Evolutionary conservation across 1,139 yeast genomes (phyloP).

Genomic region (Yamadazyma taylorii): DNA sequence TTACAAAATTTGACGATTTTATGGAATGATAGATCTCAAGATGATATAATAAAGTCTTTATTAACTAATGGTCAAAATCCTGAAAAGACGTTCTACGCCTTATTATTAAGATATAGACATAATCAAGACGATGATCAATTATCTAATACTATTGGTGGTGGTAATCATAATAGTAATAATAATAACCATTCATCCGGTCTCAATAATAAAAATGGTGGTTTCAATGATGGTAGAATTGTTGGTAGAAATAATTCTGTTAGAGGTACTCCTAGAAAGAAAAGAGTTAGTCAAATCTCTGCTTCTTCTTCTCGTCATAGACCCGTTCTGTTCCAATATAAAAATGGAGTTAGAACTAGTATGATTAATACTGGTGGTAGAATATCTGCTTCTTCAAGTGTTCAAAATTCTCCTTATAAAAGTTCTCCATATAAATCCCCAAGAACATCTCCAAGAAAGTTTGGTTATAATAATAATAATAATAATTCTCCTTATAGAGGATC

Average conservation of each 20-base stretch:
- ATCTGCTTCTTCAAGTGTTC: slow-evolving; percentile 36
- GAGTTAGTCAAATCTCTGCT: slow-evolving; percentile 53
- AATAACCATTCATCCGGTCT: slow-evolving; percentile 10
- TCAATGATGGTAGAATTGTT: slow-evolving; percentile 22
- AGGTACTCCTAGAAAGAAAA: slow-evolving; percentile 37
- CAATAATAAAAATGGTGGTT: slow-evolving; percentile 16
- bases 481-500: slow-evolving; percentile 23
- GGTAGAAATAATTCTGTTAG: slow-evolving; percentile 16
- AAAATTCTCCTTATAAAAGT: slow-evolving; percentile 30
- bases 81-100: slow-evolving; percentile 74
- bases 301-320: slow-evolving; percentile 57
- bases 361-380: slow-evolving; percentile 22
- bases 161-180: slow-evolving; percentile 14
- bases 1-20: slow-evolving; percentile 66
- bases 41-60: slow-evolving; percentile 55
- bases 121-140: slow-evolving; percentile 34
- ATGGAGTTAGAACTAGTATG: slow-evolving; percentile 25
- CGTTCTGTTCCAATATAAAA: slow-evolving; percentile 50
- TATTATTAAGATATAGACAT: slow-evolving; percentile 56
- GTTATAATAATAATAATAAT: slow-evolving; percentile 10
- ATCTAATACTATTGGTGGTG: not conserved
- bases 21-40: slow-evolving; percentile 69
- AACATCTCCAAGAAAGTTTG: slow-evolving; percentile 21
- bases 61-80: slow-evolving; percentile 60
- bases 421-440: slow-evolving; percentile 26